Conservation (phyloP, 202 grass and related monocot genomes). For the Alloteropsis angusta region DNA sequence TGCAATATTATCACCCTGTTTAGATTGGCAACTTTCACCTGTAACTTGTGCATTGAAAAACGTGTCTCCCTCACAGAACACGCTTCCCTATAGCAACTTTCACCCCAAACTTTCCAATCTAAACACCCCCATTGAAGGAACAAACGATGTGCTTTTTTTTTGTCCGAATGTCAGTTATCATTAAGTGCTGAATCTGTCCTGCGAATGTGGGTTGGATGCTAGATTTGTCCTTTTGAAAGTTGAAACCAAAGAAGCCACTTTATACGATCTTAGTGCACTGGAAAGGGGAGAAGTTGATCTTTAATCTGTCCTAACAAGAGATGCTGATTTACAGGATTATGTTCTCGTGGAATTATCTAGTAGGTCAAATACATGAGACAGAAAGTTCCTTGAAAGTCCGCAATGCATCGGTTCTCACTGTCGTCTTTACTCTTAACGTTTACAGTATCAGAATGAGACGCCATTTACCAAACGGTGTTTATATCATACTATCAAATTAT, state of each 20-base stretch:
- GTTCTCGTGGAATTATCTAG: neutral
- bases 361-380: neutral
- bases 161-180: neutral
- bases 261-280: neutral
- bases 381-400: neutral
- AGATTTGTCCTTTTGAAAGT: neutral
- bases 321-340: slow-evolving; percentile 23
- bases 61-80: too few relatives aligned
- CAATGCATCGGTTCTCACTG: neutral
- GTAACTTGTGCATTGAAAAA: too few relatives aligned
- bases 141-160: neutral
- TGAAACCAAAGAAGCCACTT: neutral
- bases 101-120: too few relatives aligned
- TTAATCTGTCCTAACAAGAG: neutral
- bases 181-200: slow-evolving; percentile 24
- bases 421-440: neutral
- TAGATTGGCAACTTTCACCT: too few relatives aligned
- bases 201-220: neutral
- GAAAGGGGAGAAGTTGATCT: neutral
- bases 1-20: too few relatives aligned
- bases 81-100: too few relatives aligned
- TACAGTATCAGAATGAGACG: neutral
- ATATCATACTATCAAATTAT: neutral
- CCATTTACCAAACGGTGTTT: neutral
- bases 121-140: too few relatives aligned